phyloP scores from a whole-genome alignment of 176 grass and related monocot species.

The Hordeum vulgare region DNA sequence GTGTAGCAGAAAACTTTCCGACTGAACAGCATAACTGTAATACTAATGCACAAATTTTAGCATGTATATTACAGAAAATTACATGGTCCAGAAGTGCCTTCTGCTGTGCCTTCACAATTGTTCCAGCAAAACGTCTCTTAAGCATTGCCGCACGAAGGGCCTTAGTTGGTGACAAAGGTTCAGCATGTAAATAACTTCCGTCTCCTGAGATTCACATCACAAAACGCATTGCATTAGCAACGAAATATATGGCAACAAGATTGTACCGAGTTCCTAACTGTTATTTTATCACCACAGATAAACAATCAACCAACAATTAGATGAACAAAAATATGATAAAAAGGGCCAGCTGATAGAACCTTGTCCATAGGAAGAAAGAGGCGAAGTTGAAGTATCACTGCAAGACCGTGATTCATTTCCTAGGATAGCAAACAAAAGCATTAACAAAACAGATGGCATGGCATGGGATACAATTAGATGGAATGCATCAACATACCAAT shows the following conservation, averaged over 20 bases:
- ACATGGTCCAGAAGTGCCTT: slow-evolving; percentile 74
- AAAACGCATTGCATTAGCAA: slow-evolving; percentile 19
- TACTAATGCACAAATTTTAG: neutral
- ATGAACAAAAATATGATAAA: neutral
- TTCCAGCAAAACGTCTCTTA: slow-evolving; percentile 75
- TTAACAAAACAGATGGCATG: slow-evolving; percentile 8
- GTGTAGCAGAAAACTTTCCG: neutral
- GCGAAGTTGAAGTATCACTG: slow-evolving; percentile 26
- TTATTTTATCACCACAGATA: slow-evolving; percentile 4
- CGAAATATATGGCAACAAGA: neutral
- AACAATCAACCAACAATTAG: neutral
- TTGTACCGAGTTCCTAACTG: neutral
- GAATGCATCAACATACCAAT: slow-evolving; percentile 30
- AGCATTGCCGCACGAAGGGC: slow-evolving; percentile 81
- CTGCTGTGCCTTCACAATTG: slow-evolving; percentile 80
- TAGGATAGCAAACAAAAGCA: neutral
- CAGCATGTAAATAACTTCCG: slow-evolving; percentile 32
- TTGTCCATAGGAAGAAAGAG: slow-evolving; percentile 32
- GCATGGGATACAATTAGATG: neutral
- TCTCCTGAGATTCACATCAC: slow-evolving; percentile 32
- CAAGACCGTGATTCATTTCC: slow-evolving; percentile 20
- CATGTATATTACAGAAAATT: slow-evolving; percentile 20
- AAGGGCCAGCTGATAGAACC: slow-evolving; percentile 26
- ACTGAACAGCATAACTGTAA: neutral
- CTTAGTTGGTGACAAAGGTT: slow-evolving; percentile 68